These are phyloP conservation scores for Solanum pinnatisectum DNA, from an alignment of 257 asterid species.

Conservation along the genomic window DNA sequence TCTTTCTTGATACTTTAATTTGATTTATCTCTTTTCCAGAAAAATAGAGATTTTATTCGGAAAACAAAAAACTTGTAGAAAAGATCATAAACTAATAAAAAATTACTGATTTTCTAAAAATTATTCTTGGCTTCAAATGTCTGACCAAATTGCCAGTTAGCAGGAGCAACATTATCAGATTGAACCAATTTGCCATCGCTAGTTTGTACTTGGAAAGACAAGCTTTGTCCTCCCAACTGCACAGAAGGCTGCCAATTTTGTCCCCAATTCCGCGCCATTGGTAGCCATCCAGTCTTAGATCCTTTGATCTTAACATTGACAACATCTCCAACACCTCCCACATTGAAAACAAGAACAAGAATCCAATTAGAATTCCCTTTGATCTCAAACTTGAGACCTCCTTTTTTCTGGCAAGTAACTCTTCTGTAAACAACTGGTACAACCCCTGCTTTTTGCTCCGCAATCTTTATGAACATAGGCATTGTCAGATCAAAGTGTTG, in stretches of 20 bases:
- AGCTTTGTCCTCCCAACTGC: background rate
- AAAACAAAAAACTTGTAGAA: background rate
- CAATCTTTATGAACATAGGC: conserved; percentile 8
- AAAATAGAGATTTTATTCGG: background rate
- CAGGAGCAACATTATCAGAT: background rate
- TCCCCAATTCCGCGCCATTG: conserved; percentile 32
- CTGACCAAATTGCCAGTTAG: conserved; percentile 1
- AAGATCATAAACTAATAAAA: background rate
- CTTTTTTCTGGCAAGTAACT: background rate
- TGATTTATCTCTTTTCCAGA: background rate
- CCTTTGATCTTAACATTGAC: conserved; percentile 8
- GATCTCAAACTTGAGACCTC: conserved; percentile 19
- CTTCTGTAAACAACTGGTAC: background rate
- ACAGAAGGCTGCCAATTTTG: conserved; percentile 17
- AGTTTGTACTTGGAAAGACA: background rate
- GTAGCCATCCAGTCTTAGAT: conserved; percentile 5
- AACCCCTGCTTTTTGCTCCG: background rate
- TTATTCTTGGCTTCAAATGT: background rate
- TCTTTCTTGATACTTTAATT: background rate
- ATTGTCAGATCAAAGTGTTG: background rate
- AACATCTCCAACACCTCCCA: conserved; percentile 39
- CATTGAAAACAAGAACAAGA: conserved; percentile 21
- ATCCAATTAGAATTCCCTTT: conserved; percentile 17
- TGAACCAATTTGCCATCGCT: background rate
- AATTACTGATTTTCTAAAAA: background rate